Conservation (phyloP, 805 yeast species). For the Wickerhamiella parazyma region DNA sequence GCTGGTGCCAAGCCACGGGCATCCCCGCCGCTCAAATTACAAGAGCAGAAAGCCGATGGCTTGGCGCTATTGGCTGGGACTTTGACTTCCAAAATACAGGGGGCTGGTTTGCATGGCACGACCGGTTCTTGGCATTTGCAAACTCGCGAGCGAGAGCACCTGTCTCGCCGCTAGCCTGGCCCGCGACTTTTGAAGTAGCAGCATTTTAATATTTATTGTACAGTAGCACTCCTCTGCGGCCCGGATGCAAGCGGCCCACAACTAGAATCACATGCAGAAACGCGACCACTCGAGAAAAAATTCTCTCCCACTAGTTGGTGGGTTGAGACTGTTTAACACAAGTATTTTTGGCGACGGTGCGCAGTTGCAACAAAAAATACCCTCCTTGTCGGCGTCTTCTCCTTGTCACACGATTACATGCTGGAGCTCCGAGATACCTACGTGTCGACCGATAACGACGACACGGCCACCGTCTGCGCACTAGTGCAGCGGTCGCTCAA, state of each 20-base stretch:
- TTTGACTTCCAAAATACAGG: constrained; percentile 1
- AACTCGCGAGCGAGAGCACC: background rate
- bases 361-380: too few relatives aligned
- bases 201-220: background rate
- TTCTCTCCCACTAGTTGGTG: too few relatives aligned
- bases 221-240: too few relatives aligned
- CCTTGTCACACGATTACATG: background rate
- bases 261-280: too few relatives aligned
- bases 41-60: constrained; percentile 57
- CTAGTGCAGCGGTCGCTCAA: constrained; percentile 3
- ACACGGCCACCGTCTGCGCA: background rate
- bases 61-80: constrained; percentile 20
- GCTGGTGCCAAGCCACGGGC: constrained; percentile 96
- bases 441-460: background rate
- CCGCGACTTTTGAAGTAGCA: background rate
- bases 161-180: constrained; percentile 4
- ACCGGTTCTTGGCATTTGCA: constrained; percentile 1
- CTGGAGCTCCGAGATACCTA: constrained; percentile 4
- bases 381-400: too few relatives aligned
- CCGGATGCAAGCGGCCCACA: too few relatives aligned
- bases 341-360: too few relatives aligned
- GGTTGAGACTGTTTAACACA: too few relatives aligned
- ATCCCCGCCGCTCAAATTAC: constrained; percentile 49
- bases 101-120: constrained; percentile 6
- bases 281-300: too few relatives aligned